phyloP scores from a whole-genome alignment of 2,329 filamentous ascomycete genomes.

The Aspergillus melleus region DNA sequence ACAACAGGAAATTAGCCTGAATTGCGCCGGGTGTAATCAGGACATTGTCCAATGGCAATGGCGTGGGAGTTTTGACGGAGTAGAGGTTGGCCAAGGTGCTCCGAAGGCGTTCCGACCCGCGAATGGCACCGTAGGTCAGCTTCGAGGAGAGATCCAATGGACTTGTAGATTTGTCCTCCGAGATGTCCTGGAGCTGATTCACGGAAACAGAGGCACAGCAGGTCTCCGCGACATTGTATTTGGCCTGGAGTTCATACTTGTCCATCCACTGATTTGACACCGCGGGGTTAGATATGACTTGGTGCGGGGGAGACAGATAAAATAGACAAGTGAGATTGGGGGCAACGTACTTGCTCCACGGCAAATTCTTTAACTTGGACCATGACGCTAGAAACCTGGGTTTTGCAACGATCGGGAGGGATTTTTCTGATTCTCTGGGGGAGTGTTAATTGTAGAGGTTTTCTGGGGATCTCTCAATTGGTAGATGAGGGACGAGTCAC shows the following conservation, averaged over 20 bases:
- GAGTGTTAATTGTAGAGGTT: constrained; percentile 3
- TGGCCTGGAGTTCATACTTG: constrained; percentile 51
- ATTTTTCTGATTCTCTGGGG: neutral
- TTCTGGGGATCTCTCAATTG: neutral
- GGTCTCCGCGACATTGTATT: constrained; percentile 75
- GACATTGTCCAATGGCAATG: constrained; percentile 62
- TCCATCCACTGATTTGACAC: constrained; percentile 55
- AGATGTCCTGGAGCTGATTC: constrained; percentile 63
- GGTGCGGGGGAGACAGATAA: constrained; percentile 35
- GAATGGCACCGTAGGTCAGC: constrained; percentile 30
- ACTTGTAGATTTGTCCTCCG: constrained; percentile 38
- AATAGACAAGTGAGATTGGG: constrained; percentile 27
- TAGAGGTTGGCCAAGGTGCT: constrained; percentile 33
- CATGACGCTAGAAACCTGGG: constrained; percentile 27
- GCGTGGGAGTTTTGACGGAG: constrained; percentile 53
- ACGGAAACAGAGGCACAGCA: constrained; percentile 75
- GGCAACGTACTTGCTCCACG: constrained; percentile 64
- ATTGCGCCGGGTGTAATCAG: constrained; percentile 80
- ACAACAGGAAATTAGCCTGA: constrained; percentile 72
- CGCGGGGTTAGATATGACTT: constrained; percentile 2
- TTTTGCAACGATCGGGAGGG: neutral
- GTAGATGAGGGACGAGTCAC: neutral
- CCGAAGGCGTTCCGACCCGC: constrained; percentile 27
- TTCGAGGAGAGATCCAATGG: constrained; percentile 26
- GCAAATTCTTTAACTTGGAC: constrained; percentile 44